Percentiles rank a stretch among this genome's conserved stretches.
Evolutionary conservation across 2,329 filamentous ascomycete species (phyloP).

Genomic region (Scytalidium sp.): DNA sequence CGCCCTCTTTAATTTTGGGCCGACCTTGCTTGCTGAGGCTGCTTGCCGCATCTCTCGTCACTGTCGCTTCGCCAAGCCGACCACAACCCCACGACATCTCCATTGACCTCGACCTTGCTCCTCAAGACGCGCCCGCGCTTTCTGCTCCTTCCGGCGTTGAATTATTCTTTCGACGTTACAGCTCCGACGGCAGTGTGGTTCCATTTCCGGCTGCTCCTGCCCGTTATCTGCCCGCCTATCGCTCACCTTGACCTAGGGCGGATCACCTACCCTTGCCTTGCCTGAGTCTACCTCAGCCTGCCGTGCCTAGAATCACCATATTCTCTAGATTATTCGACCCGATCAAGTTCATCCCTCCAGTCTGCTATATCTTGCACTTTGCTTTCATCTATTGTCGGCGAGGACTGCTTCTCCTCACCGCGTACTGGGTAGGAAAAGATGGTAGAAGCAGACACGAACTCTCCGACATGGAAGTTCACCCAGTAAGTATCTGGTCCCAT

Average conservation of each 20-base stretch:
- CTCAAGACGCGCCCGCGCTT: slow-evolving; percentile 7
- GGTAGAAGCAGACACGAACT: slow-evolving; percentile 92
- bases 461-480: slow-evolving; percentile 99
- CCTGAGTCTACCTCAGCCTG: slow-evolving; percentile 19
- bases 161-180: slow-evolving; percentile 2
- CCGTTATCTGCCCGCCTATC: slow-evolving; percentile 11
- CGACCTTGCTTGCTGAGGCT: slow-evolving; percentile 9
- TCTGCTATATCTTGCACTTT: not conserved
- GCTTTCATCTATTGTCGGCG: slow-evolving; percentile 15
- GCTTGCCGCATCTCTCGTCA: slow-evolving; percentile 4
- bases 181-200: slow-evolving; percentile 7
- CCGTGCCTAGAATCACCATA: slow-evolving; percentile 11
- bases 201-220: not conserved
- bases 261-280: slow-evolving; percentile 18
- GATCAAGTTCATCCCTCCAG: slow-evolving; percentile 12
- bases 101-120: slow-evolving; percentile 7
- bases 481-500: slow-evolving; percentile 49
- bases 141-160: slow-evolving; percentile 4
- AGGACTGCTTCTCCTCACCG: slow-evolving; percentile 25
- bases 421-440: slow-evolving; percentile 62
- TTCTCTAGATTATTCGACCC: slow-evolving; percentile 17
- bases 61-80: slow-evolving; percentile 13
- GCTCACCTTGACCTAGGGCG: slow-evolving; percentile 11
- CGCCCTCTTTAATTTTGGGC: not conserved
- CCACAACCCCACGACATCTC: slow-evolving; percentile 17